A percentile compares a stretch with the other conserved stretches of the same genome.
These are phyloP conservation scores for Cryptococcus maquisensis DNA, from an alignment of 1,284 basidiomycete genomes.

Conservation along the genomic window DNA sequence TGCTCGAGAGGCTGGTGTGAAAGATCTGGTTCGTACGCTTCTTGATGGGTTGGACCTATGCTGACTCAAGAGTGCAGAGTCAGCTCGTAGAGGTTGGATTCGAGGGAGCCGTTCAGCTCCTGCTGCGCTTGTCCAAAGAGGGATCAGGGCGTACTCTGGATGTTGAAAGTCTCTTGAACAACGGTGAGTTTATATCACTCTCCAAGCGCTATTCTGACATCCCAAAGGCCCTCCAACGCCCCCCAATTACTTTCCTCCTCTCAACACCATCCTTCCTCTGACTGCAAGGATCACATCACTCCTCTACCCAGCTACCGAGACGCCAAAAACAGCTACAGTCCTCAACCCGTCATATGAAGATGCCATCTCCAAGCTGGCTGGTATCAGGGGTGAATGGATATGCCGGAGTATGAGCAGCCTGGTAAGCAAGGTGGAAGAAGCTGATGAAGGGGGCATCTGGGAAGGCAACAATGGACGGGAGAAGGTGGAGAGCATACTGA, in stretches of 20 bases:
- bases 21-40: constrained; percentile 35
- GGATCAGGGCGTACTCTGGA: constrained; percentile 27
- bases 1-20: constrained; percentile 41
- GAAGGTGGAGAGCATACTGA: constrained; percentile 31
- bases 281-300: constrained; percentile 15
- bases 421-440: constrained; percentile 30
- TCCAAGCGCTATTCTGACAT: not conserved
- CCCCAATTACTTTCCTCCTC: constrained; percentile 29
- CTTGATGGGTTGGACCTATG: not conserved
- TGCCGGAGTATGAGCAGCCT: constrained; percentile 20
- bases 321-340: constrained; percentile 26
- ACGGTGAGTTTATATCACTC: constrained; percentile 19
- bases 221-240: constrained; percentile 29
- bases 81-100: constrained; percentile 42
- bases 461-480: constrained; percentile 26
- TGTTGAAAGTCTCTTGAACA: constrained; percentile 21
- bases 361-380: constrained; percentile 22
- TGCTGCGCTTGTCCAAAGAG: constrained; percentile 33
- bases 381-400: constrained; percentile 36
- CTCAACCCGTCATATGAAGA: constrained; percentile 27
- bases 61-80: constrained; percentile 16
- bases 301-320: constrained; percentile 16
- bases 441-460: constrained; percentile 35
- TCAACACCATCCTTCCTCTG: constrained; percentile 25
- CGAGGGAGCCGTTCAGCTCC: constrained; percentile 29